Evolutionary conservation across 1,284 basidiomycete species (phyloP), one percentile per base, ranked within the genome.

Genomic region (Tilletia setariae): DNA sequence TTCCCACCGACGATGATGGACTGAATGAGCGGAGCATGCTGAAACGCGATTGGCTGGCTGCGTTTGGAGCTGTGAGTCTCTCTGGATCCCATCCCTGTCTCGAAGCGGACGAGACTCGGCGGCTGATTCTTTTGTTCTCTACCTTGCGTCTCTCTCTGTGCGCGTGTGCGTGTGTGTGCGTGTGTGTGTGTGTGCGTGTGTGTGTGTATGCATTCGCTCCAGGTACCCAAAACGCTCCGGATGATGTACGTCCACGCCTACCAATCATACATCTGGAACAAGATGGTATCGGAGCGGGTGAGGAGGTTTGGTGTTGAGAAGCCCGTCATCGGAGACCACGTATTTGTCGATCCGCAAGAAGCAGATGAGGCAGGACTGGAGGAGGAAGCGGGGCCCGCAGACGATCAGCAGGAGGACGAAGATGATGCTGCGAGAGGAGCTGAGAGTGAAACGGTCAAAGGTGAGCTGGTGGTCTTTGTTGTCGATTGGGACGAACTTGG

Each of bases 161-260:
- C n/a, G n/a, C n/a, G n/a, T n/a, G n/a, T n/a, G n/a, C n/a, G n/a
- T n/a, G n/a, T n/a, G n/a, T n/a, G n/a, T n/a, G n/a, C n/a, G n/a
- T n/a, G n/a, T n/a, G n/a, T n/a, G n/a, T n/a, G n/a, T n/a, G n/a
- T n/a, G n/a, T n/a, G n/a, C n/a, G n/a, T n/a, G n/a, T n/a, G n/a
- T n/a, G n/a, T n/a, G n/a, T n/a, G n/a, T n/a, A n/a, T n/a, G n/a
- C n/a, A n/a, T n/a, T 66, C 2, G 53, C 61, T 56, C 46, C 62
- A 68, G 32, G 21, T 40, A 6, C 46, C 30, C 19, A 25, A 25
- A 53, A 94, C 94, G n/a, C 88, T 99, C 72, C 87, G 94, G 63
- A 85, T 95, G 72, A 98, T 99, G 92, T 98, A 98, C 80, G 89
- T 98, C 62, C 96, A 99, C 83, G 94, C 95, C 44, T 98, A 98